Conservation (phyloP, 2,329 filamentous ascomycete species). For the Aspergillus puulaauensis region DNA sequence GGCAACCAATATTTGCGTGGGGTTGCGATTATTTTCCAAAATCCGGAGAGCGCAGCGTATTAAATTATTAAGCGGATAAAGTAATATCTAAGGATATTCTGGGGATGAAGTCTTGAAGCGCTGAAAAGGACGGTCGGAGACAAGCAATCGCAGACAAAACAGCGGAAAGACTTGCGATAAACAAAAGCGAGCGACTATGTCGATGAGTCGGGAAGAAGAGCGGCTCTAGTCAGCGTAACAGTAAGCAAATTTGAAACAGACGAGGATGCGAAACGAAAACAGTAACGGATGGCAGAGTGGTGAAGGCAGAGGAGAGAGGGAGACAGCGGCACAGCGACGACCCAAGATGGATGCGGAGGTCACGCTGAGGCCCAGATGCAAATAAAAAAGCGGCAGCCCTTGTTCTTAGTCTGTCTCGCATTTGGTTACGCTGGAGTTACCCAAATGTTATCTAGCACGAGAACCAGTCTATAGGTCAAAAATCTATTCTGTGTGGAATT, state of each 20-base stretch:
- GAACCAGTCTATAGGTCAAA: background rate
- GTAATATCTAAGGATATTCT: background rate
- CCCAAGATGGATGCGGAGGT: constrained; percentile 9
- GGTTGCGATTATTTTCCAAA: background rate
- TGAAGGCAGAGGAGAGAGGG: background rate
- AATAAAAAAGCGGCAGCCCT: constrained; percentile 3
- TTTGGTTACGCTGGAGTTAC: background rate
- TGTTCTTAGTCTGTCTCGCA: background rate
- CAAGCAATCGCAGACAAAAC: background rate
- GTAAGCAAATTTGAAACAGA: constrained; percentile 1
- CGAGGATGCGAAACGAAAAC: background rate
- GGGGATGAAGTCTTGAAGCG: background rate
- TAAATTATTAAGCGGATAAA: background rate
- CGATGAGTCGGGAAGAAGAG: background rate
- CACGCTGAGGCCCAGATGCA: constrained; percentile 5
- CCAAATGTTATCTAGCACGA: background rate
- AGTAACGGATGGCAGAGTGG: constrained; percentile 1
- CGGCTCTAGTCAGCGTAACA: background rate
- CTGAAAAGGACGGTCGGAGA: constrained; percentile 7
- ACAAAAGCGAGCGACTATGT: constrained; percentile 8
- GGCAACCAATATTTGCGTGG: background rate
- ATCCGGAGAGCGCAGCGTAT: background rate
- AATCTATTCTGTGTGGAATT: background rate
- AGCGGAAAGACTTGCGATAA: background rate
- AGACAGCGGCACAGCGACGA: constrained; percentile 7